Percentiles rank a stretch among this genome's conserved stretches.
Evolutionary conservation across 139 green algal genomes (phyloP).

Genomic region (Coccomyxa sp.): DNA sequence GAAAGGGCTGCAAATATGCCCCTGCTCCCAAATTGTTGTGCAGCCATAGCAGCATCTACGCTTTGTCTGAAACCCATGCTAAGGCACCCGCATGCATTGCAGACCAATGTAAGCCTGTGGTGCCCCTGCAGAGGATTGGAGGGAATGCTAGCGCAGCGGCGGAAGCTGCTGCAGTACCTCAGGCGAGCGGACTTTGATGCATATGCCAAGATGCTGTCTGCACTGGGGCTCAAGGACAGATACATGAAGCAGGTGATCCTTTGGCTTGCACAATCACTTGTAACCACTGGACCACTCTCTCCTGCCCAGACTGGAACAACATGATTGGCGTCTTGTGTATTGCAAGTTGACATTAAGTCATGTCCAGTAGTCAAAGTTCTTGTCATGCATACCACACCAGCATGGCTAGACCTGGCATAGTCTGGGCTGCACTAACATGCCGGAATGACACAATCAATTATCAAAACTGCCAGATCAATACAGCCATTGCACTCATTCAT

Average conservation of each 20-base stretch:
- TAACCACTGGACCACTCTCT: background rate
- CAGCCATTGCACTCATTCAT: too few species aligned
- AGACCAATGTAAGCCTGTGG: background rate
- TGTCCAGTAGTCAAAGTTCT: background rate
- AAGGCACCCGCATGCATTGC: background rate
- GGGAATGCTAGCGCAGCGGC: conserved; percentile 42
- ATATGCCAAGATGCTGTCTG: conserved; percentile 37
- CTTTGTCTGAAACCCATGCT: background rate
- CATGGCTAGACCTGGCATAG: background rate
- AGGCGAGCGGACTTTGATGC: conserved; percentile 47
- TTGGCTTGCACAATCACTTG: background rate
- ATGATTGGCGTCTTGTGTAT: background rate
- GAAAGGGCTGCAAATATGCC: too few species aligned
- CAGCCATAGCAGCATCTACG: background rate
- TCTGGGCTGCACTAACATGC: background rate
- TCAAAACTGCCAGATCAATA: too few species aligned
- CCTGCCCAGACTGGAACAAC: background rate
- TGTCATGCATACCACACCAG: background rate
- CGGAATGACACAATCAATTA: too few species aligned
- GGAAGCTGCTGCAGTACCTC: conserved; percentile 55
- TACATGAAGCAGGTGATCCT: conserved; percentile 36
- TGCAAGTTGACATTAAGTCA: background rate
- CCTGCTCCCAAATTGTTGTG: too few species aligned
- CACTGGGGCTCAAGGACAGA: conserved; percentile 51
- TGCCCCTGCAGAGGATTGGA: conserved; percentile 31